Evolutionary conservation across 2,329 filamentous ascomycete species (phyloP).

Genomic region (Orbilia blumenaviensis): DNA sequence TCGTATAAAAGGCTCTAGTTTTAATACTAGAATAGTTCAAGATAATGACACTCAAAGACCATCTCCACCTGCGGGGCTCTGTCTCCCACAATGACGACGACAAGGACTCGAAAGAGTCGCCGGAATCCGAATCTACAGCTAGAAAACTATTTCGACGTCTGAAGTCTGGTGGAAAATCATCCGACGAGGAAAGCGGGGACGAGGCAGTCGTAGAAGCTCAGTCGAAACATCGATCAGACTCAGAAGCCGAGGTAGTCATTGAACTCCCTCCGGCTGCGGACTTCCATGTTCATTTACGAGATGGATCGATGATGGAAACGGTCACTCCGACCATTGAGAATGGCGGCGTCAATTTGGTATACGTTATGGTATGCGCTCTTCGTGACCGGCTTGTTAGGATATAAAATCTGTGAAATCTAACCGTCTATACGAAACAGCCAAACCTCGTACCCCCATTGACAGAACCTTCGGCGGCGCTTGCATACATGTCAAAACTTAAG

Average conservation of each 20-base stretch:
- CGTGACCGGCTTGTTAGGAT: background rate
- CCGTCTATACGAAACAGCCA: constrained; percentile 63
- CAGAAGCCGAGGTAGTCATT: constrained; percentile 53
- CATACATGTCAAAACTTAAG: constrained; percentile 71
- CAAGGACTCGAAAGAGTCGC: constrained; percentile 1
- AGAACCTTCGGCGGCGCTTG: constrained; percentile 70
- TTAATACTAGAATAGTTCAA: background rate
- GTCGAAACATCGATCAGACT: background rate
- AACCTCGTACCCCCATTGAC: constrained; percentile 73
- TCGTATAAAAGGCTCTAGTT: background rate
- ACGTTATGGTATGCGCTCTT: constrained; percentile 63
- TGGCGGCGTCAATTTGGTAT: constrained; percentile 73
- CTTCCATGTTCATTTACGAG: constrained; percentile 71
- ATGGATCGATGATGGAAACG: constrained; percentile 71
- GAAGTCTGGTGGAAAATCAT: constrained; percentile 30
- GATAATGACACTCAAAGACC: constrained; percentile 46
- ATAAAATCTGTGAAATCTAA: constrained; percentile 11
- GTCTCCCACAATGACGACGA: constrained; percentile 10
- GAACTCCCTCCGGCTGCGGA: constrained; percentile 56
- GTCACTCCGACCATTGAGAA: constrained; percentile 67
- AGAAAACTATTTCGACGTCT: constrained; percentile 41
- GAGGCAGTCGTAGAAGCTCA: background rate
- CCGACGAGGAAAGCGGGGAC: constrained; percentile 22
- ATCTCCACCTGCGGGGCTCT: constrained; percentile 31
- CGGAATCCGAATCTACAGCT: background rate